A percentile compares a stretch with the other conserved stretches of the same genome.
Evolutionary conservation across 306 rosid genomes (phyloP).

Genomic region (Ochetophila trinervis): DNA sequence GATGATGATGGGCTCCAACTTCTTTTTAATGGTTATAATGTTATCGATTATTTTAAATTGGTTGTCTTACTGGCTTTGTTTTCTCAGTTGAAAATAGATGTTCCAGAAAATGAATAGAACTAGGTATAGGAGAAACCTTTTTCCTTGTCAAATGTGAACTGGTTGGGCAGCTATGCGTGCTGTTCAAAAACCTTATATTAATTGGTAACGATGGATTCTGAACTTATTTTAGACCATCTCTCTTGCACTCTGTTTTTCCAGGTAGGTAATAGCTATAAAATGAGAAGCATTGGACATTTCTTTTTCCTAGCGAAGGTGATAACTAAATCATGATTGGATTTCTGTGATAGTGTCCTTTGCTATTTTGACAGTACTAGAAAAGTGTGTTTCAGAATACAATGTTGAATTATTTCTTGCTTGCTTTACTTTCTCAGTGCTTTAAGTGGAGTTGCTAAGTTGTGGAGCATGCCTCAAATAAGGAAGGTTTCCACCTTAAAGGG

Average conservation of each 20-base stretch:
- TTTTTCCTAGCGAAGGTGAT: too few relatives aligned
- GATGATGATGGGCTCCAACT: neutral
- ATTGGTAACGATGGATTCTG: too few relatives aligned
- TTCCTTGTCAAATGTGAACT: neutral
- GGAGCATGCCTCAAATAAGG: slow-evolving; percentile 85
- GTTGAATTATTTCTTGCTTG: slow-evolving; percentile 15
- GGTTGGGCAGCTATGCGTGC: slow-evolving; percentile 1
- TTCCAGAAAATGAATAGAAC: neutral
- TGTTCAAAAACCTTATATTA: too few relatives aligned
- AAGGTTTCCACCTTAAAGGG: slow-evolving; percentile 71
- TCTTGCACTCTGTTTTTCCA: neutral
- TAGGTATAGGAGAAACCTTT: neutral
- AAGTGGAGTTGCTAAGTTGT: slow-evolving; percentile 72
- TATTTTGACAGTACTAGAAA: neutral
- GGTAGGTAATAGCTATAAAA: too few relatives aligned
- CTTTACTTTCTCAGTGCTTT: slow-evolving; percentile 57
- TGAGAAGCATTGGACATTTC: too few relatives aligned
- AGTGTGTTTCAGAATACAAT: neutral
- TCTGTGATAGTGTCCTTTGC: too few relatives aligned
- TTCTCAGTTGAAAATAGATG: neutral
- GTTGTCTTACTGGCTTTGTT: neutral
- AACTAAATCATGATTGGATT: too few relatives aligned
- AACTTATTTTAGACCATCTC: too few relatives aligned
- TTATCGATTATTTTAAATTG: neutral
- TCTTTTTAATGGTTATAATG: neutral